Conservation (phyloP, 441 rosid species). For the Codiaeum variegatum region DNA sequence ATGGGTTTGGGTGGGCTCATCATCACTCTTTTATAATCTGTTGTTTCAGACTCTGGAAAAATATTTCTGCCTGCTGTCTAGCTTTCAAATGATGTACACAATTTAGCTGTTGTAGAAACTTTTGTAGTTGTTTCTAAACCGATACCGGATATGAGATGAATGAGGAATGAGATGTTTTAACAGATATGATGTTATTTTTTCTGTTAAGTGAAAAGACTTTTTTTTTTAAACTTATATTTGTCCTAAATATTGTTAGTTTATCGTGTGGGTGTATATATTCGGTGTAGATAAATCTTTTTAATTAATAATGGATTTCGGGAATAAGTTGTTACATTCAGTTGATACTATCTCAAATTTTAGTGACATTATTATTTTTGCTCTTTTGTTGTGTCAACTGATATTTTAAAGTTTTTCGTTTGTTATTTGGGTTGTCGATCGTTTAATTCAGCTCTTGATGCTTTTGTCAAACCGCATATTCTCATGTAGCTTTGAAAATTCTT, state of each 20-base stretch:
- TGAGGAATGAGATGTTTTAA: too few relatives aligned
- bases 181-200: too few relatives aligned
- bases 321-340: neutral
- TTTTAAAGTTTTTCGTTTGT: neutral
- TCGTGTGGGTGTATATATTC: too few relatives aligned
- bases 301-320: too few relatives aligned
- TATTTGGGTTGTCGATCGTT: neutral
- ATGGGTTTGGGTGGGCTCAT: constrained; percentile 3
- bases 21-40: neutral
- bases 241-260: too few relatives aligned
- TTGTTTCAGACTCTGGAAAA: neutral
- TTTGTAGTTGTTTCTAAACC: too few relatives aligned
- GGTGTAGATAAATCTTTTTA: too few relatives aligned
- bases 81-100: neutral
- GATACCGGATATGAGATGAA: too few relatives aligned
- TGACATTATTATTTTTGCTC: neutral
- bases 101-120: too few relatives aligned
- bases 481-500: constrained; percentile 7
- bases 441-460: neutral
- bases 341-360: neutral
- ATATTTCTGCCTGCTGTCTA: neutral
- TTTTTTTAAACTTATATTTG: too few relatives aligned
- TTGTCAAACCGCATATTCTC: neutral
- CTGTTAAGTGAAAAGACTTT: too few relatives aligned
- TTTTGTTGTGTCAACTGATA: neutral